Conservation (phyloP, 228 moss, liverwort and hornwort genomes). For the Sphagnum magellanicum region DNA sequence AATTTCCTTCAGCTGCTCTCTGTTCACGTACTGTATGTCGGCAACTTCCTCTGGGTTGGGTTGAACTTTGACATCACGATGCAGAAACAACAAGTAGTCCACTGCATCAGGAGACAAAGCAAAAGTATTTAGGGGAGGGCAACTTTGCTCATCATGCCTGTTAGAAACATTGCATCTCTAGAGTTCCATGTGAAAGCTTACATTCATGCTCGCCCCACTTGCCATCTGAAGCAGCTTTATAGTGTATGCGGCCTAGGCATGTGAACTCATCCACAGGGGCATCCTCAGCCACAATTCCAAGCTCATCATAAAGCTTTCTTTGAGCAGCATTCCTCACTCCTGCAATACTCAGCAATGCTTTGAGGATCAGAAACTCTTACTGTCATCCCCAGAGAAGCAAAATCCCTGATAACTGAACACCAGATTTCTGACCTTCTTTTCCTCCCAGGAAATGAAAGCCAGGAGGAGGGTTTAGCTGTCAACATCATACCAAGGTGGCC, state of each 20-base stretch:
- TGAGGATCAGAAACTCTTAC: not conserved
- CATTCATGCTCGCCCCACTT: slow-evolving; percentile 99
- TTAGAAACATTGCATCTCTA: no score
- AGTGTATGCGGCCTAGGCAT: slow-evolving; percentile 76
- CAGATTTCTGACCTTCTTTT: no score
- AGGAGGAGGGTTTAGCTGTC: no score
- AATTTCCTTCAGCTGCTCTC: slow-evolving; percentile 78
- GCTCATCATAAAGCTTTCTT: slow-evolving; percentile 82
- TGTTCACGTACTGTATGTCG: slow-evolving; percentile 77
- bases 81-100: slow-evolving; percentile 84
- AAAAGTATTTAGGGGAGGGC: not conserved
- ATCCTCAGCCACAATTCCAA: slow-evolving; percentile 82
- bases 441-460: no score
- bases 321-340: slow-evolving; percentile 96
- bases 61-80: slow-evolving; percentile 69
- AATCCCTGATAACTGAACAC: no score
- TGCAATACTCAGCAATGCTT: slow-evolving; percentile 15
- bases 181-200: slow-evolving; percentile 13
- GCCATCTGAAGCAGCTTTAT: slow-evolving; percentile 94
- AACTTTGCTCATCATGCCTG: no score
- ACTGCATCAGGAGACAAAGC: slow-evolving; percentile 36
- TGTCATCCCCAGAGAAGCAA: not conserved
- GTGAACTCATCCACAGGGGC: slow-evolving; percentile 87
- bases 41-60: slow-evolving; percentile 94
- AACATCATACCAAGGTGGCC: slow-evolving; percentile 47